These are phyloP conservation scores for Suhomyces pyralidae DNA, from an alignment of 805 yeast species.

Conservation along the genomic window DNA sequence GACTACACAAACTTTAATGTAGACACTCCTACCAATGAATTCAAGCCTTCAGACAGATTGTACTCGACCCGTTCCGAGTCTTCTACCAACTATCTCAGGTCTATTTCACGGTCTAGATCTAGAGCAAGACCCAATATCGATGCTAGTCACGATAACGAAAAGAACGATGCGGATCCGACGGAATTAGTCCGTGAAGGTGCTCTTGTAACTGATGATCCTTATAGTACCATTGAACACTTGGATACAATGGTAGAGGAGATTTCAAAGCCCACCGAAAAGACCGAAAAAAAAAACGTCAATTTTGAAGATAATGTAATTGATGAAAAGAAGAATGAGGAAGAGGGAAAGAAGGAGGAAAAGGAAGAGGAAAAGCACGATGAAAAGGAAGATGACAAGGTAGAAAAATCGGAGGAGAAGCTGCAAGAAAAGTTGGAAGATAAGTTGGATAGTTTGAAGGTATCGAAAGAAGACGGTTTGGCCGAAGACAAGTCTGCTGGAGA, in stretches of 20 bases:
- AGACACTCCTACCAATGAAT: constrained; percentile 24
- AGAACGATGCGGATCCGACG: constrained; percentile 28
- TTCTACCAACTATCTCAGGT: constrained; percentile 56
- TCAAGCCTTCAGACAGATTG: constrained; percentile 12
- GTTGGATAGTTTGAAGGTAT: background rate
- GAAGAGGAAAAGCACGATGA: background rate
- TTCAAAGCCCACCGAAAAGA: constrained; percentile 21
- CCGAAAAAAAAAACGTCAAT: constrained; percentile 7
- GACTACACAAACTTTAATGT: constrained; percentile 46
- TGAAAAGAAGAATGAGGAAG: background rate
- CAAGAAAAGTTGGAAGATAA: constrained; percentile 1
- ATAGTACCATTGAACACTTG: constrained; percentile 44
- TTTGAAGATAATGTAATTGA: constrained; percentile 13
- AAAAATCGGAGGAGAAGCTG: too few relatives aligned
- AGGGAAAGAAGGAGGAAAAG: background rate
- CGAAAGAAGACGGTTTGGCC: background rate
- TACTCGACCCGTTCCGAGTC: constrained; percentile 38
- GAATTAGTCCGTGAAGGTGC: constrained; percentile 59
- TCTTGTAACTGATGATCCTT: constrained; percentile 48
- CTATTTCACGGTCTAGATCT: constrained; percentile 64
- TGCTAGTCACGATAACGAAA: constrained; percentile 26
- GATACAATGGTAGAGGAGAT: constrained; percentile 50
- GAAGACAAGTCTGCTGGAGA: constrained; percentile 1
- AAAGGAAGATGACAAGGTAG: background rate
- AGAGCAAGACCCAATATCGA: constrained; percentile 33